These are phyloP conservation scores for Corymbia citriodora DNA, from an alignment of 441 rosid species.

Conservation along the genomic window DNA sequence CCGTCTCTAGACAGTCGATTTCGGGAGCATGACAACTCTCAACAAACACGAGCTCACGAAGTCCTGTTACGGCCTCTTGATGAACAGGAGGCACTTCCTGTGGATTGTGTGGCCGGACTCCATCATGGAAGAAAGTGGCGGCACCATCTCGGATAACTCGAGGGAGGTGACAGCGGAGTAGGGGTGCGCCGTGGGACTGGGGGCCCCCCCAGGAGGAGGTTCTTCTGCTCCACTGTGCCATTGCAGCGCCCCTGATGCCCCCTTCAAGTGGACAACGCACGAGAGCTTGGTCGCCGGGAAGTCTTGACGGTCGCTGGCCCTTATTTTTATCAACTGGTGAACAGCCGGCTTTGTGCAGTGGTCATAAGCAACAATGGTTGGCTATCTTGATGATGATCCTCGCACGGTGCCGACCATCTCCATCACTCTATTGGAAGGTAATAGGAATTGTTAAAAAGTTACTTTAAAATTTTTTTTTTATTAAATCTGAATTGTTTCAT, in stretches of 20 bases:
- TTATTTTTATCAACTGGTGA: neutral
- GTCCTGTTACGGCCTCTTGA: no score
- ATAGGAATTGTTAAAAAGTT: neutral
- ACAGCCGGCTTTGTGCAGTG: neutral
- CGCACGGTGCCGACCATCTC: accelerated
- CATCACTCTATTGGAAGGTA: neutral
- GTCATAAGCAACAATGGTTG: neutral
- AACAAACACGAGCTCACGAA: no score
- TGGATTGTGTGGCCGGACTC: no score
- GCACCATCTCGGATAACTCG: neutral
- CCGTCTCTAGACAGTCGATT: no score
- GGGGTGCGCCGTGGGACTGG: neutral
- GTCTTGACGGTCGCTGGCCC: neutral
- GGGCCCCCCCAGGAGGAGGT: neutral
- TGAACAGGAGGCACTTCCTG: no score
- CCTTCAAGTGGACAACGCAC: neutral
- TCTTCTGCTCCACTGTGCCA: neutral
- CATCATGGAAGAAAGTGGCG: neutral
- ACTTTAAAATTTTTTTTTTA: accelerated
- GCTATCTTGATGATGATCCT: no score
- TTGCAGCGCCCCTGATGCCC: neutral
- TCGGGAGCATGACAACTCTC: no score
- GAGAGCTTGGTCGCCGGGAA: neutral
- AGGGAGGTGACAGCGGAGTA: neutral
- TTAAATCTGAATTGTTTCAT: accelerated